A percentile compares a stretch with the other conserved stretches of the same genome.
These are phyloP conservation scores for Erysiphe pulchra DNA, from an alignment of 2,329 filamentous ascomycete genomes.

Conservation along the genomic window DNA sequence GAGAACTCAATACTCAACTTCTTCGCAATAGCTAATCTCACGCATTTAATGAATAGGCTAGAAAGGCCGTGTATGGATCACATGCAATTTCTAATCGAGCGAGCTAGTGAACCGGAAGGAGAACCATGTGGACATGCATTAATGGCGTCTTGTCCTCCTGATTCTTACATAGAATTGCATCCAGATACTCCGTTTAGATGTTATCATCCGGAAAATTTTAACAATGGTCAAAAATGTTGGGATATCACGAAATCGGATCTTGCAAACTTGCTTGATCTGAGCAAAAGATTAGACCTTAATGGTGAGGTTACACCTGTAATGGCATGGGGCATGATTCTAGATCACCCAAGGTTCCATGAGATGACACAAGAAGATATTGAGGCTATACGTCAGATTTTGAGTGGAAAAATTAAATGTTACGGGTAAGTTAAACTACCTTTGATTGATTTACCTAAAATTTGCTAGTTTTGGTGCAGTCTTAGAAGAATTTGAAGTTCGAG, in stretches of 20 bases:
- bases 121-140: slow-evolving; percentile 69
- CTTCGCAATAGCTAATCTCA: slow-evolving; percentile 24
- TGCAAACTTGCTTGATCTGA: slow-evolving; percentile 60
- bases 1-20: slow-evolving; percentile 40
- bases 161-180: slow-evolving; percentile 17
- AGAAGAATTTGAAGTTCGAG: slow-evolving; percentile 34
- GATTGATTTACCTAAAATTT: slow-evolving; percentile 5
- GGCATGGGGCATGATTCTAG: slow-evolving; percentile 67
- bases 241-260: slow-evolving; percentile 55
- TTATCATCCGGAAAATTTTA: slow-evolving; percentile 5
- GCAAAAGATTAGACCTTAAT: slow-evolving; percentile 55
- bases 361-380: slow-evolving; percentile 44
- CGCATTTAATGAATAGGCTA: slow-evolving; percentile 29
- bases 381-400: slow-evolving; percentile 45
- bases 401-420: slow-evolving; percentile 70
- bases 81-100: slow-evolving; percentile 50
- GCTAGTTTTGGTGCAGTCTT: slow-evolving; percentile 38
- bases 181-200: slow-evolving; percentile 27
- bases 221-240: slow-evolving; percentile 33
- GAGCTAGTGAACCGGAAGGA: slow-evolving; percentile 29
- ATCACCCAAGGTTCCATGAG: slow-evolving; percentile 40
- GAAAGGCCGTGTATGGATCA: slow-evolving; percentile 88
- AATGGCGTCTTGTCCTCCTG: slow-evolving; percentile 73
- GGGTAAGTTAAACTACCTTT: slow-evolving; percentile 31
- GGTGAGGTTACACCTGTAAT: slow-evolving; percentile 88